phyloP scores from a whole-genome alignment of 176 grass and related monocot species.

The Paspalum vaginatum region DNA sequence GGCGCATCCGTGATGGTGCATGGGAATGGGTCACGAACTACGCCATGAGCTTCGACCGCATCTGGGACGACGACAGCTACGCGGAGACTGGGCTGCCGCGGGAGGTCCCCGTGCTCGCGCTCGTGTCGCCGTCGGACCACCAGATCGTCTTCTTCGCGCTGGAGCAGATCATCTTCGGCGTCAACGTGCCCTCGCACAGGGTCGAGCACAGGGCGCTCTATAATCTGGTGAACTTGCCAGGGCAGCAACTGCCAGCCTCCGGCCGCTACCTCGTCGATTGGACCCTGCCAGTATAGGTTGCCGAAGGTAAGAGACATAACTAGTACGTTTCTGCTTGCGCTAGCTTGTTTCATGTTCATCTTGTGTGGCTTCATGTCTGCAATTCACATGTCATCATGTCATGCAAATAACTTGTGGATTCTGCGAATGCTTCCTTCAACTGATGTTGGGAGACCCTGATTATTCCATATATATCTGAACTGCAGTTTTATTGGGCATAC shows the following conservation, averaged over 20 bases:
- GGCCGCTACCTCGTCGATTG: not conserved
- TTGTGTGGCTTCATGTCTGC: too few species aligned
- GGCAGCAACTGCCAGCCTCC: not conserved
- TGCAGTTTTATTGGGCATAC: too few species aligned
- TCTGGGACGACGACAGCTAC: slow-evolving; percentile 4
- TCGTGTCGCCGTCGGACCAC: not conserved
- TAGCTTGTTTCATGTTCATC: not conserved
- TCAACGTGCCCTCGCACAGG: not conserved
- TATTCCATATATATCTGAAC: too few species aligned
- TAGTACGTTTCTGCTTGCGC: too few species aligned
- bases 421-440: too few species aligned
- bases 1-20: not conserved
- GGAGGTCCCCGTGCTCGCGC: not conserved
- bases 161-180: not conserved
- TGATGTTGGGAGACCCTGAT: too few species aligned
- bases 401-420: too few species aligned
- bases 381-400: too few species aligned
- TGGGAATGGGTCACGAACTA: not conserved
- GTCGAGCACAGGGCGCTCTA: not conserved
- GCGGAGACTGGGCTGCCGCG: not conserved
- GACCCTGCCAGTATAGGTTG: not conserved
- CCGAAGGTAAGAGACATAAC: not conserved
- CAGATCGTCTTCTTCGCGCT: not conserved
- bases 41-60: not conserved
- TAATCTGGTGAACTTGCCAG: not conserved